A percentile compares a stretch with the other conserved stretches of the same genome.
Conservation (phyloP, 768 basidiomycete species). For the Suillus subaureus region DNA sequence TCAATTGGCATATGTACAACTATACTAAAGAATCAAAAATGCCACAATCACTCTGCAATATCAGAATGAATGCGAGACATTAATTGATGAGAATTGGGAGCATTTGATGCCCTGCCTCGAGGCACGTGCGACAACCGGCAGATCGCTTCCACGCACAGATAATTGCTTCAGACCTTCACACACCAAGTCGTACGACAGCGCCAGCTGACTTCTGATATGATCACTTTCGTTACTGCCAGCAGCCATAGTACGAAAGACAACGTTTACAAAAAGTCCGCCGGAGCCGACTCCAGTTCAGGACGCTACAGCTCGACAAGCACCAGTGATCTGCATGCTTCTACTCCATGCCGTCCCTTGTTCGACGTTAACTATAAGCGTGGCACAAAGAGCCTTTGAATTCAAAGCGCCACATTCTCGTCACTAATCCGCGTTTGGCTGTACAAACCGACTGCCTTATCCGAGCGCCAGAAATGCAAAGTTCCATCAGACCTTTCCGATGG, state of each 20-base stretch:
- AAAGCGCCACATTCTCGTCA: not conserved
- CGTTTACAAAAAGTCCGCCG: slow-evolving; percentile 18
- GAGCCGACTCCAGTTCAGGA: slow-evolving; percentile 17
- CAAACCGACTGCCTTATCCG: slow-evolving; percentile 24
- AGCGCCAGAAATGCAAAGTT: slow-evolving; percentile 8
- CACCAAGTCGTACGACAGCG: not conserved
- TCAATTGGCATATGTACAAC: slow-evolving; percentile 37
- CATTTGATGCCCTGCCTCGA: not conserved
- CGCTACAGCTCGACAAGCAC: slow-evolving; percentile 1
- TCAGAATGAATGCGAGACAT: not conserved
- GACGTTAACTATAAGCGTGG: not conserved
- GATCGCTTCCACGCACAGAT: slow-evolving; percentile 1
- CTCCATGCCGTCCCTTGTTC: slow-evolving; percentile 9
- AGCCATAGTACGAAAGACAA: not conserved
- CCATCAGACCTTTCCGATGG: slow-evolving; percentile 35
- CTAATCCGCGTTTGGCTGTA: slow-evolving; percentile 21
- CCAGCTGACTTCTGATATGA: not conserved
- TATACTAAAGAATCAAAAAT: slow-evolving; percentile 29
- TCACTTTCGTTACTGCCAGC: not conserved
- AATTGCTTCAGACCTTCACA: not conserved
- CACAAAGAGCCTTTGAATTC: slow-evolving; percentile 1
- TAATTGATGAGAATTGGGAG: slow-evolving; percentile 1
- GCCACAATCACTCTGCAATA: slow-evolving; percentile 24
- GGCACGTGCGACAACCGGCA: not conserved
- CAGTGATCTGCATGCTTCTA: not conserved